Base-by-base conservation (phyloP, 495 filamentous ascomycete genomes). In the Neurospora pannonica region DNA sequence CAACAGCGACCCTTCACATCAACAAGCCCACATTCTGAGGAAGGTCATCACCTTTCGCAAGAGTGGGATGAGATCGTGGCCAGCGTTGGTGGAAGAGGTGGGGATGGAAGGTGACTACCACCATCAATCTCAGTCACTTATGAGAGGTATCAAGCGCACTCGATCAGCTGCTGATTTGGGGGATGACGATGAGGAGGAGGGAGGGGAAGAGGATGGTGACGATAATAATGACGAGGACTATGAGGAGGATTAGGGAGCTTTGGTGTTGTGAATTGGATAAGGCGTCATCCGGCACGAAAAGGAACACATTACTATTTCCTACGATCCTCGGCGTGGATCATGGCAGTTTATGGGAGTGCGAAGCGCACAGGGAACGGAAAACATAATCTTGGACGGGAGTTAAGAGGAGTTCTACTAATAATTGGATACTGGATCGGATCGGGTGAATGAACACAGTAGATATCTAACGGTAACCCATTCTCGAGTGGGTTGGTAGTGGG, bases 41-140 rank as follows among this genome's bases (percentile, higher is more conserved):
- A 19, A 67, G 21, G 48, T 10, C 48, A 60, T 5, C 77, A 78
- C n/a, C 38, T 77, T 3, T 78, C 77, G 21, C 72, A 71, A 31
- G 75, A 75, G 15, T 79, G 78, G 78, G 75, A 79, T 5, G 77
- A 78, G 13, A 62, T 72, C 5, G 70, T 21, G 13, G 38, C 70
- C 13, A 19, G 54, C 15, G 15, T 34, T 67, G 54, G 54, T 67
- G 6, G 54, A 34, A 19, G 28, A 67, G 15, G 28, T 67, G 54
- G 5, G 34, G 1, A 4, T 34, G 2, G 54, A 5, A 34, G 28
- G 34, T 67, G 28, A 67, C 7, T 34, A 67, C 48, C 24, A 60
- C 21, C 48, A 28, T 19, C 54, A 67, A 28, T 6, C 54, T 8
- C 54, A 67, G 28, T 17, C 15, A 67, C 54, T 67, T 1, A 67